A percentile compares a stretch with the other conserved stretches of the same genome.
Conservation (phyloP, 1,139 yeast species). For the Entelexis sorbosivorans region DNA sequence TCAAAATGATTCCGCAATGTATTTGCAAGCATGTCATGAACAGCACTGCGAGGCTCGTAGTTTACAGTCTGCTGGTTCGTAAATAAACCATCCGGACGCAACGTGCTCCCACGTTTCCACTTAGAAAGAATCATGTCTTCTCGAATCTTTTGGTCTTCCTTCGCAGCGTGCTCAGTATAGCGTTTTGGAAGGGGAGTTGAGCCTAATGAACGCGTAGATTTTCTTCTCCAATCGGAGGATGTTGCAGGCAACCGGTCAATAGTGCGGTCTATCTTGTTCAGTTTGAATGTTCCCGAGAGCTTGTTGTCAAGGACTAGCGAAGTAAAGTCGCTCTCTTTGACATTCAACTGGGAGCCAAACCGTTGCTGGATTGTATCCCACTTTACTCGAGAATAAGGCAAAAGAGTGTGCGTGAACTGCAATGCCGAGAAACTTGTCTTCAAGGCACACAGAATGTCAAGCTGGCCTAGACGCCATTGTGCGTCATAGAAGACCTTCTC, state of each 20-base stretch:
- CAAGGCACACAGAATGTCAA: neutral
- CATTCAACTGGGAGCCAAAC: neutral
- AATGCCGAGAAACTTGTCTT: neutral
- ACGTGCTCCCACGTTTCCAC: neutral
- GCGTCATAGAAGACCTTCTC: neutral
- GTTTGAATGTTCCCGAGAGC: neutral
- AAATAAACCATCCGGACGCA: neutral
- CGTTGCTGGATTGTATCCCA: neutral
- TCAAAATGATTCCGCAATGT: neutral
- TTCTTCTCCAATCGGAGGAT: neutral
- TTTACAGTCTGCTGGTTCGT: neutral
- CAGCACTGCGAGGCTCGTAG: neutral
- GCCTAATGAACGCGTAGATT: neutral
- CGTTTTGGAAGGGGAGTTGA: neutral
- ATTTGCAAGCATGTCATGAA: neutral
- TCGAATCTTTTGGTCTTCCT: neutral
- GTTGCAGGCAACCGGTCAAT: neutral
- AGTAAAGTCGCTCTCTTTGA: neutral
- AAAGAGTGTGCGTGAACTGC: neutral
- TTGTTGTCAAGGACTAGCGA: neutral
- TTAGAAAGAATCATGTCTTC: neutral
- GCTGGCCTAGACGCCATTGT: neutral
- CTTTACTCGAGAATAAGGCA: neutral
- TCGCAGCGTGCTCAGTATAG: neutral
- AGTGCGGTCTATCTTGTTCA: conserved; percentile 6